Percentiles rank a stretch among this genome's conserved stretches.
phyloP scores from a whole-genome alignment of 208 protist species.

The Wallacemonas sp. region DNA sequence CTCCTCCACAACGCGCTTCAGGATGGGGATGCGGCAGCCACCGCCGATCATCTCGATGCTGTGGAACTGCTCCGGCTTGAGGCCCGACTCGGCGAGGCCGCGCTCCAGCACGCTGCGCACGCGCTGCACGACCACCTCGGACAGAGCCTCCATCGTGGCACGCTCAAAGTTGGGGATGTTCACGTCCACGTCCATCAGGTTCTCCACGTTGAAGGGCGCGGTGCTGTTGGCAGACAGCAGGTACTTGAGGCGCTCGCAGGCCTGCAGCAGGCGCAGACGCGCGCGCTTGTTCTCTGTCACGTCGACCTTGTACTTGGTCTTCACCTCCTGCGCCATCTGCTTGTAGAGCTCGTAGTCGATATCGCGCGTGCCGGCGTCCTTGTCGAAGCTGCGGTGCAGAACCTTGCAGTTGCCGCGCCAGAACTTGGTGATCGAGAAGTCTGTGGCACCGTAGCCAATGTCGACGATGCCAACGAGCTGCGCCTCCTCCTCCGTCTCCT shows the following conservation, averaged over 20 bases:
- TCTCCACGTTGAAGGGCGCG: conserved; percentile 87
- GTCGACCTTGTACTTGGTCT: conserved; percentile 89
- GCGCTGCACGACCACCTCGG: conserved; percentile 40
- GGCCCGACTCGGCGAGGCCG: conserved; percentile 55
- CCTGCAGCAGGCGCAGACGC: conserved; percentile 78
- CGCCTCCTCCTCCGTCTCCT: conserved; percentile 80
- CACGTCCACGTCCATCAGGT: conserved; percentile 92
- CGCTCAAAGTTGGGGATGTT: conserved; percentile 82
- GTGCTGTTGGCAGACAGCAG: conserved; percentile 87
- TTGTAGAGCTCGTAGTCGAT: conserved; percentile 83
- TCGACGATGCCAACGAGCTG: conserved; percentile 86
- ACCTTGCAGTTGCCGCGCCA: conserved; percentile 85
- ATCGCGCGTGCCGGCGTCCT: conserved; percentile 81
- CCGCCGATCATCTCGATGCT: conserved; percentile 92
- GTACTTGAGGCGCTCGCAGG: conserved; percentile 90
- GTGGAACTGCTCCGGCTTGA: conserved; percentile 53
- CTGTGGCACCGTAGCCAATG: conserved; percentile 85
- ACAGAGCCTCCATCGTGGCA: conserved; percentile 70
- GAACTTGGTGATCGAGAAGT: conserved; percentile 81
- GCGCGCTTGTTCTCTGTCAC: conserved; percentile 81
- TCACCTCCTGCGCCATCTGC: conserved; percentile 73
- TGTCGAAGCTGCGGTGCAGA: conserved; percentile 76
- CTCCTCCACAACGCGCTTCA: conserved; percentile 77
- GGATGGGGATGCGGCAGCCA: conserved; percentile 86
- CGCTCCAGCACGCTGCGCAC: conserved; percentile 56